Base-by-base conservation (phyloP, 352 stramenopile genomes). In the Pythium aphanidermatum region DNA sequence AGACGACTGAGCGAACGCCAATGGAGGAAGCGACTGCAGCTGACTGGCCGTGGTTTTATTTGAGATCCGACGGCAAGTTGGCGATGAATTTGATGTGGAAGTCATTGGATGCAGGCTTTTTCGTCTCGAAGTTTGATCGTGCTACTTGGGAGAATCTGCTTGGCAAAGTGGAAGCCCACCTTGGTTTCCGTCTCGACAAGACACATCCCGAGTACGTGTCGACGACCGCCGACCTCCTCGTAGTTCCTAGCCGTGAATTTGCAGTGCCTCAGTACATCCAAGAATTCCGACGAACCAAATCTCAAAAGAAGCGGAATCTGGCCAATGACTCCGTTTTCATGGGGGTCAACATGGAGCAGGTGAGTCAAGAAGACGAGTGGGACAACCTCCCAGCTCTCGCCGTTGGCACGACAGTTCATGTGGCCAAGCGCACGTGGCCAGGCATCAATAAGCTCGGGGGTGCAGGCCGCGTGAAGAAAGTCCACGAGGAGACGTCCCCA, bases 371-470 rank as follows among this genome's bases (percentile, higher is more conserved):
- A 3, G 60, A 74, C 2, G 61, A 72, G 9, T 63, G 82, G 17
- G 68, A 82, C 40, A 57, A 76, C 34, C 41, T 68, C 26, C 65
- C 61, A 19, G 44, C 75, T 5, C 55, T 90, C 2, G 63, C 53
- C 0, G 60, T 85, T 8, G 74, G 76, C 1, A 75, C 66, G 0
- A 87, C 76, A 17, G 78, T 91, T 6, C 78, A 67, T 12, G 81
- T 93, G 2, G 78, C 70, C 0, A 89, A 86, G 51, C 76, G 81
- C 9, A 93, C 78, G 11, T 93, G 82, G 82, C 76, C 82, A 25
- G 82, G 82, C 2, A 93, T 93, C 59, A 93, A 93, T 53, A 93
- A 91, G 46, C 67, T 90, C 5, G 82, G 82, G 11, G 82, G 82
- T 13, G 71, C 76, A 8, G 82, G 74, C 25, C 74, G 82, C 25